These are phyloP conservation scores for Mortierella sp. DNA, from an alignment of 371 early-diverging fungal species.

Conservation along the genomic window DNA sequence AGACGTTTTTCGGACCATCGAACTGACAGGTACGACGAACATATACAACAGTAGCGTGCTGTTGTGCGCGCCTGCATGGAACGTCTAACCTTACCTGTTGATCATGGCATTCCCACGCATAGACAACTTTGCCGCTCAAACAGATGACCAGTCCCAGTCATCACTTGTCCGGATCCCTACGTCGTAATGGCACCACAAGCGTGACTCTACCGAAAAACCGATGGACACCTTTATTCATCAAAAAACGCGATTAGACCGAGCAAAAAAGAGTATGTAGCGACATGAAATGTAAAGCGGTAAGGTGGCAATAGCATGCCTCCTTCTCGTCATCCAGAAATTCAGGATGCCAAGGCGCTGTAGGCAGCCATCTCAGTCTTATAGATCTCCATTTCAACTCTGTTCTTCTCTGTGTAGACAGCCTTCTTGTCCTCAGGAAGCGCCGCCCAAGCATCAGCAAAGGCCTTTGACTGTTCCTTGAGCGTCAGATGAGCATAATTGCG, in stretches of 20 bases:
- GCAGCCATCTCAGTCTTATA: conserved; percentile 43
- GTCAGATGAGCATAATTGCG: conserved; percentile 39
- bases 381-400: conserved; percentile 8
- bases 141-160: conserved; percentile 27
- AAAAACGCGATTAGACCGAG: not conserved
- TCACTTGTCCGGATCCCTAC: conserved; percentile 42
- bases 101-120: not conserved
- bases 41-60: not conserved
- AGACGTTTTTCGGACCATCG: conserved; percentile 32
- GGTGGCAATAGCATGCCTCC: no score
- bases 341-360: conserved; percentile 17
- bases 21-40: conserved; percentile 38
- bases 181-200: not conserved
- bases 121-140: conserved; percentile 37
- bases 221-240: not conserved
- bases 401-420: conserved; percentile 19
- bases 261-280: not conserved
- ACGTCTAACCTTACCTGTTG: not conserved
- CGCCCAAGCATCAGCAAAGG: conserved; percentile 49
- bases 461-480: conserved; percentile 49
- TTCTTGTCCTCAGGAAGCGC: conserved; percentile 46
- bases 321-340: no score
- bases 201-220: no score
- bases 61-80: not conserved
- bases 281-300: not conserved